These are phyloP conservation scores for Massariosphaeria phaeospora DNA, from an alignment of 495 filamentous ascomycete species.

Conservation along the genomic window DNA sequence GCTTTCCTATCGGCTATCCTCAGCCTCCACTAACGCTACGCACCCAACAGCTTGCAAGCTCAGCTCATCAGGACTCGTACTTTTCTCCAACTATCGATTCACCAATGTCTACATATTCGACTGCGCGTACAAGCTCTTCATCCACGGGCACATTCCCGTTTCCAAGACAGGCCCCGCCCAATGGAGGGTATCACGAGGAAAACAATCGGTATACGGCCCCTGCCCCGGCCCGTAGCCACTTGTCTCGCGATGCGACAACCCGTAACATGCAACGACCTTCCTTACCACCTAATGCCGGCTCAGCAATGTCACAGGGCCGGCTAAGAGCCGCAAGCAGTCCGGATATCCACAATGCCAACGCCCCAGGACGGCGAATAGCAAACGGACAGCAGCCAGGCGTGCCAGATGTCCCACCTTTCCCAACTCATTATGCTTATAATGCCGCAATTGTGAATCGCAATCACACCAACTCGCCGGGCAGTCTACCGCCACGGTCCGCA, in stretches of 20 bases:
- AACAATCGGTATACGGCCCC: conserved; percentile 80
- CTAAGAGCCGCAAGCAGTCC: conserved; percentile 68
- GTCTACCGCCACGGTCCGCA: conserved; percentile 47
- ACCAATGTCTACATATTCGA: conserved; percentile 58
- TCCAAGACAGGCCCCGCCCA: conserved; percentile 62
- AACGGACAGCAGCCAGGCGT: conserved; percentile 60
- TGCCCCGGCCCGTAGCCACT: conserved; percentile 63
- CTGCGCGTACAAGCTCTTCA: conserved; percentile 66
- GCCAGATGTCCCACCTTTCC: conserved; percentile 63
- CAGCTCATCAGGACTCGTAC: conserved; percentile 65
- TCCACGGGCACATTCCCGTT: conserved; percentile 63
- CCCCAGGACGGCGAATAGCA: conserved; percentile 46
- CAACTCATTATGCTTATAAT: conserved; percentile 56
- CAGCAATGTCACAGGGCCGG: conserved; percentile 50
- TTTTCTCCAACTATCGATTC: conserved; percentile 87
- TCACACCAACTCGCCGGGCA: conserved; percentile 60
- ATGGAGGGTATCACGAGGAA: conserved; percentile 60
- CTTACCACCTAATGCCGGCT: conserved; percentile 66
- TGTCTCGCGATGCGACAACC: conserved; percentile 72
- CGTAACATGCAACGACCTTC: conserved; percentile 72
- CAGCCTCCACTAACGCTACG: conserved; percentile 60
- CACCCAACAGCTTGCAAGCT: conserved; percentile 53
- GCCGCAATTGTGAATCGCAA: conserved; percentile 61
- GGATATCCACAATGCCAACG: conserved; percentile 55
- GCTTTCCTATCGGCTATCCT: conserved; percentile 60